Evolutionary conservation across 768 basidiomycete species (phyloP).

Genomic region (Agaricus sinodeliciosus): DNA sequence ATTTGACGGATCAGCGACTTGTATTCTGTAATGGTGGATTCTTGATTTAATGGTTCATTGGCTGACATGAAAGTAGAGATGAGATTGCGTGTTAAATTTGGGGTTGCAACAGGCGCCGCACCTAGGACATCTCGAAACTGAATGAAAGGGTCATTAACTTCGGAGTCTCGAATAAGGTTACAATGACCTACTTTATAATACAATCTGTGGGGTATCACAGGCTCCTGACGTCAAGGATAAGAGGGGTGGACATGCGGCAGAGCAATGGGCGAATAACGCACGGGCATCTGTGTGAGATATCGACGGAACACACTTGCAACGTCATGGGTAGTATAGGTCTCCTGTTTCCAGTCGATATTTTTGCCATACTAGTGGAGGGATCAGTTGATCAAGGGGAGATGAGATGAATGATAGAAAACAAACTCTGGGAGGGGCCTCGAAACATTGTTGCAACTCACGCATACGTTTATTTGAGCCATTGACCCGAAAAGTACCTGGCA

Average conservation of each 20-base stretch:
- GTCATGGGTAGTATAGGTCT: constrained; percentile 89
- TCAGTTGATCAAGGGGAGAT: not conserved
- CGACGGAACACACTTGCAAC: constrained; percentile 94
- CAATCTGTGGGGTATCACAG: constrained; percentile 88
- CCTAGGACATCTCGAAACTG: constrained; percentile 80
- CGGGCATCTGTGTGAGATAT: constrained; percentile 96
- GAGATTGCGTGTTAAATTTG: not conserved
- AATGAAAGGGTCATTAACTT: constrained; percentile 10
- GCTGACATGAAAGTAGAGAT: constrained; percentile 29
- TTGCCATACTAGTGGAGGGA: constrained; percentile 73
- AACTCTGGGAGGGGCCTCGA: constrained; percentile 81
- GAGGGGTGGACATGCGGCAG: constrained; percentile 5
- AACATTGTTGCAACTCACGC: constrained; percentile 88
- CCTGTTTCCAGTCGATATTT: constrained; percentile 82
- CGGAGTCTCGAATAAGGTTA: constrained; percentile 8
- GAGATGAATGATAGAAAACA: constrained; percentile 1
- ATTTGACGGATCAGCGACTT: constrained; percentile 78
- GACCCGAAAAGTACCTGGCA: constrained; percentile 91
- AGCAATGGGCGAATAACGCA: constrained; percentile 33
- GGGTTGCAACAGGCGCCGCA: constrained; percentile 29
- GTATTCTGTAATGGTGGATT: constrained; percentile 72
- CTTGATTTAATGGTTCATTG: constrained; percentile 61
- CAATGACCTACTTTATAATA: constrained; percentile 70
- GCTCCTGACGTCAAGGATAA: constrained; percentile 51
- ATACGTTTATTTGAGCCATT: constrained; percentile 94